Percentiles rank a stretch among this genome's conserved stretches.
These are phyloP conservation scores for Laetiporus sulphureus DNA, from an alignment of 1,284 basidiomycete genomes.

Conservation along the genomic window DNA sequence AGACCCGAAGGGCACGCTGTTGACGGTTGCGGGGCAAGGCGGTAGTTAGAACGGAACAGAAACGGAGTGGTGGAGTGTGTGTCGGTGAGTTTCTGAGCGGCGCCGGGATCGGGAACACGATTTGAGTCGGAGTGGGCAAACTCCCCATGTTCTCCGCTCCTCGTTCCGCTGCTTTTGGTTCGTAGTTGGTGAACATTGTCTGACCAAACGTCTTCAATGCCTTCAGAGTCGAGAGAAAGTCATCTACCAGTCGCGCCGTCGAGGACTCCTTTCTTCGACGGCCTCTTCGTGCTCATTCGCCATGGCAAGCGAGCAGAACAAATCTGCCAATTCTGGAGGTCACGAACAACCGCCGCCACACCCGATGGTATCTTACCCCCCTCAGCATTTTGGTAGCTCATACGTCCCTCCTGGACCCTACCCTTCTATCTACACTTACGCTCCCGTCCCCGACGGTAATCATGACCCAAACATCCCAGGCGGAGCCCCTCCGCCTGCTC, in stretches of 20 bases:
- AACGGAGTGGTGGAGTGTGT: constrained; percentile 9
- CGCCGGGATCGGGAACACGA: constrained; percentile 32
- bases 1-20: constrained; percentile 4
- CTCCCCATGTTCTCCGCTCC: constrained; percentile 22
- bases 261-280: background rate
- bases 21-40: constrained; percentile 9
- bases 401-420: constrained; percentile 42
- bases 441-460: constrained; percentile 34
- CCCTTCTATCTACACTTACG: constrained; percentile 41
- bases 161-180: constrained; percentile 6
- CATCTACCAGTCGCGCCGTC: background rate
- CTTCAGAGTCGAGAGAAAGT: constrained; percentile 10
- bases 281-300: background rate
- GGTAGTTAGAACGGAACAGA: constrained; percentile 6
- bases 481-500: constrained; percentile 29
- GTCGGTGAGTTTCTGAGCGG: constrained; percentile 30
- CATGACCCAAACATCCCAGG: constrained; percentile 38
- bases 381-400: constrained; percentile 35
- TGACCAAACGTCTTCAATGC: constrained; percentile 4
- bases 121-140: constrained; percentile 32
- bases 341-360: constrained; percentile 23
- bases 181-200: constrained; percentile 1
- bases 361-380: constrained; percentile 30
- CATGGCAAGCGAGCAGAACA: constrained; percentile 26
- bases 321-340: constrained; percentile 19